Percentiles rank a stretch among this genome's conserved stretches.
These are phyloP conservation scores for Coelastrella sp. DNA, from an alignment of 139 green algal genomes.

Conservation along the genomic window DNA sequence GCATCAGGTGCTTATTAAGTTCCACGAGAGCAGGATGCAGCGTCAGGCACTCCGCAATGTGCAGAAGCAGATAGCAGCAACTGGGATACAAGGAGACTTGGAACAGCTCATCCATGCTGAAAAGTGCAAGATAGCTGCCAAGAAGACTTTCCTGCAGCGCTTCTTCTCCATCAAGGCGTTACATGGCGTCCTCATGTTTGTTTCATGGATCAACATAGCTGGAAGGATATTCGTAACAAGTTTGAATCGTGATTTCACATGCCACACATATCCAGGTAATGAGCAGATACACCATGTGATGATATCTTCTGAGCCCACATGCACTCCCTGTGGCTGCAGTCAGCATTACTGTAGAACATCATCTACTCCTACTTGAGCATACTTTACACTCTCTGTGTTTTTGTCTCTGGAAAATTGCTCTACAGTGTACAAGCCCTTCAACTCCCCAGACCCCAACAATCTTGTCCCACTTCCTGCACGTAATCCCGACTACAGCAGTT, in stretches of 20 bases:
- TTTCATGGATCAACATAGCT: slow-evolving; percentile 46
- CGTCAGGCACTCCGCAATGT: not conserved
- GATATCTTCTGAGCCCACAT: too few species aligned
- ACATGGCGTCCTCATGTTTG: slow-evolving; percentile 42
- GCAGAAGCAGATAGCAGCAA: not conserved
- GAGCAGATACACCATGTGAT: too few species aligned
- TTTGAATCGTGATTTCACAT: slow-evolving; percentile 40
- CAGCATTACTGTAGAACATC: too few species aligned
- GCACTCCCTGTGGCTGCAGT: too few species aligned
- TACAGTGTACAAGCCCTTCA: slow-evolving; percentile 35
- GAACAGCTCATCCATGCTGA: not conserved
- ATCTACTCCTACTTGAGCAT: too few species aligned
- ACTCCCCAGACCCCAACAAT: not conserved
- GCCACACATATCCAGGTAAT: slow-evolving; percentile 44
- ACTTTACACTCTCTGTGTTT: too few species aligned
- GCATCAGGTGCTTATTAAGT: slow-evolving; percentile 15
- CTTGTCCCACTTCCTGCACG: slow-evolving; percentile 20
- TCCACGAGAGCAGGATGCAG: slow-evolving; percentile 23
- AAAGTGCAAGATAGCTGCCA: not conserved
- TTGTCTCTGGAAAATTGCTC: too few species aligned
- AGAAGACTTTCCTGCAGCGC: slow-evolving; percentile 22
- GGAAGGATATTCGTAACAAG: slow-evolving; percentile 41
- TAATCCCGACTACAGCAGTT: slow-evolving; percentile 26
- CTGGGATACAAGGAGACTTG: not conserved
- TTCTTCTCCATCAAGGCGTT: slow-evolving; percentile 46